Base-by-base conservation (phyloP, 148 eudicot species). In the Vaccinium myrtillus region DNA sequence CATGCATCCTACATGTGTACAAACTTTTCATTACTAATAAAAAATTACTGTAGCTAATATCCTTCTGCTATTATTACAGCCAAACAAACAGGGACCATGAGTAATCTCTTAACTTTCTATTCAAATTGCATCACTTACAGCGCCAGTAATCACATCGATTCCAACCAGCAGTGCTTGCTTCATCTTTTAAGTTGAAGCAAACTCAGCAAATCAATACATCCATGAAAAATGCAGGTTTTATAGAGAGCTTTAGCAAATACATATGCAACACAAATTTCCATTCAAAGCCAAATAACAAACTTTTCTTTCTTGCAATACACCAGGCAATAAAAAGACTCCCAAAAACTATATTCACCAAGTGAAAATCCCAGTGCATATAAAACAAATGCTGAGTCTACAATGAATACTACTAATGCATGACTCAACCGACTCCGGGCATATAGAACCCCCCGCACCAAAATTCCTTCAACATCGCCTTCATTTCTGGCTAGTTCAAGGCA, bases 101-200 rank as follows among this genome's bases (percentile, higher is more conserved):
- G 15, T 16, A 19, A 61, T 51, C 46, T 67, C 67, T 30, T 19
- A 19, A 67, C 53, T 83, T 14, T 50, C 73, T 25, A 48, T 21
- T 32, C 14, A 49, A 75, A 67, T 53, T 63, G 77, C 9, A 69
- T 53, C 55, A 91, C 98, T 92, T 88, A 97, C 99, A 86, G 90
- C 78, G 89, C 98, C 99, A 82, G 98, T 86, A 50, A 92, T 95
- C 82, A 97, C 98, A 83, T 97, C 99, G 53, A 97, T 97, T 50
- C 99, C 99, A n/a, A n/a, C n/a, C n/a, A 16, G 98, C 92, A 86
- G 79, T 88, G 87, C 94, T 91, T 61, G 58, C 91, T 85, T 36
- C 39, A 36, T 36, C 39, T 43, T 43, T 43, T 43, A 43, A 43
- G 46, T 4, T 43, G 46, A n/a, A n/a, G 5, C 46, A 43, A 18